phyloP scores from a whole-genome alignment of 2,329 filamentous ascomycete genomes.

The Chalara sp. region DNA sequence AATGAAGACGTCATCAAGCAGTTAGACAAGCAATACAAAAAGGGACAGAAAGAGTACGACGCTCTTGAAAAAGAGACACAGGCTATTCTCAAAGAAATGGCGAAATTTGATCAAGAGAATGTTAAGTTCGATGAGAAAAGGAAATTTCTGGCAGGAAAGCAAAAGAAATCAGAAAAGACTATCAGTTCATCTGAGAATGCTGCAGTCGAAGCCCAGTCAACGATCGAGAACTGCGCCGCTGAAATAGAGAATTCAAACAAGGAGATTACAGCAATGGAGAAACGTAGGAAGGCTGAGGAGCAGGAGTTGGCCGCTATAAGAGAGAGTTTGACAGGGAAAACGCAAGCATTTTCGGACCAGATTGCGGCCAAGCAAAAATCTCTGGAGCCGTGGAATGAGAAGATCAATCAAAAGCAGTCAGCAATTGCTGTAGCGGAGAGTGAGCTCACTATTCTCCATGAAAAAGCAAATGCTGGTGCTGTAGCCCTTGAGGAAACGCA shows the following conservation, averaged over 20 bases:
- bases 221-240: slow-evolving; percentile 68
- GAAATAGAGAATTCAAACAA: slow-evolving; percentile 71
- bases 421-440: slow-evolving; percentile 91
- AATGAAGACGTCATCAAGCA: slow-evolving; percentile 86
- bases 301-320: slow-evolving; percentile 76
- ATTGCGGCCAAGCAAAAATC: slow-evolving; percentile 90
- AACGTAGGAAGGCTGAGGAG: slow-evolving; percentile 71
- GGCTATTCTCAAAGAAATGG: slow-evolving; percentile 73
- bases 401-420: slow-evolving; percentile 93
- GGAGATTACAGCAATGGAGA: slow-evolving; percentile 73
- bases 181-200: slow-evolving; percentile 71
- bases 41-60: slow-evolving; percentile 77
- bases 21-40: slow-evolving; percentile 77
- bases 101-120: slow-evolving; percentile 89
- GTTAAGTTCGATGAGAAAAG: slow-evolving; percentile 98
- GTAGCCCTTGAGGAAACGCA: slow-evolving; percentile 79
- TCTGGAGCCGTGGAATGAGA: slow-evolving; percentile 92
- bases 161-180: slow-evolving; percentile 90
- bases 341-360: slow-evolving; percentile 86
- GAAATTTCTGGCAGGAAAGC: slow-evolving; percentile 86
- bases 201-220: slow-evolving; percentile 65
- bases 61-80: slow-evolving; percentile 76
- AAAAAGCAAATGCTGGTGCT: slow-evolving; percentile 82
- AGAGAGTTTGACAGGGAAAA: slow-evolving; percentile 88
- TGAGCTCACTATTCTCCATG: slow-evolving; percentile 83